Percentiles rank a stretch among this genome's conserved stretches.
Evolutionary conservation across 1,284 basidiomycete species (phyloP).

Genomic region (Sporisorium reilianum): DNA sequence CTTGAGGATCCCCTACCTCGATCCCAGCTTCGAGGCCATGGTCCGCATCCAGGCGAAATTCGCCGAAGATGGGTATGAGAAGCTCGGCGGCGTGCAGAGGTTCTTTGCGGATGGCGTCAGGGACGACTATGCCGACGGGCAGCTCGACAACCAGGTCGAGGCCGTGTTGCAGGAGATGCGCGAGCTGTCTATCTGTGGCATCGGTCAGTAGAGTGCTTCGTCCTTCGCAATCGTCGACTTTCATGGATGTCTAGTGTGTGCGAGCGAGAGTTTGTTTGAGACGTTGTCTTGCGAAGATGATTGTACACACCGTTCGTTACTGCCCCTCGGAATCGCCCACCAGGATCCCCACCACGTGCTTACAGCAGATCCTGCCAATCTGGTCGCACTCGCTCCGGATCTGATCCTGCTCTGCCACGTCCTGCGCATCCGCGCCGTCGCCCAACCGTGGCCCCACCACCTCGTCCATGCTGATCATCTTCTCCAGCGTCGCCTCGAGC

Average conservation of each 20-base stretch:
- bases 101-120: constrained; percentile 71
- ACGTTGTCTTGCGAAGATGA: neutral
- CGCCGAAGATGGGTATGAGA: constrained; percentile 97
- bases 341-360: constrained; percentile 32
- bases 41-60: constrained; percentile 93
- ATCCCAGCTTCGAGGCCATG: constrained; percentile 99
- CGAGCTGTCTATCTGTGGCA: constrained; percentile 82
- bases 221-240: neutral
- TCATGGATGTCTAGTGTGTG: neutral
- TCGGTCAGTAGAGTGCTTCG: constrained; percentile 48
- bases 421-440: constrained; percentile 2
- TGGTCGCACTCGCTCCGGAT: constrained; percentile 24
- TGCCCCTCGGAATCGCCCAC: constrained; percentile 12
- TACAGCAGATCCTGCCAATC: constrained; percentile 39
- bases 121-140: constrained; percentile 91
- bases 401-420: constrained; percentile 3
- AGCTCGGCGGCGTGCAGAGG: constrained; percentile 93
- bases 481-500: constrained; percentile 27
- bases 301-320: no score
- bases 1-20: constrained; percentile 94
- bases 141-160: constrained; percentile 95
- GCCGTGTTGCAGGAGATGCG: constrained; percentile 94
- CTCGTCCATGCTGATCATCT: constrained; percentile 19
- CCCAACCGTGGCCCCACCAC: neutral
- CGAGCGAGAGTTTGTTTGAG: neutral